phyloP scores from a whole-genome alignment of 1,139 yeast species.

The Candida pseudoviswanathii region DNA sequence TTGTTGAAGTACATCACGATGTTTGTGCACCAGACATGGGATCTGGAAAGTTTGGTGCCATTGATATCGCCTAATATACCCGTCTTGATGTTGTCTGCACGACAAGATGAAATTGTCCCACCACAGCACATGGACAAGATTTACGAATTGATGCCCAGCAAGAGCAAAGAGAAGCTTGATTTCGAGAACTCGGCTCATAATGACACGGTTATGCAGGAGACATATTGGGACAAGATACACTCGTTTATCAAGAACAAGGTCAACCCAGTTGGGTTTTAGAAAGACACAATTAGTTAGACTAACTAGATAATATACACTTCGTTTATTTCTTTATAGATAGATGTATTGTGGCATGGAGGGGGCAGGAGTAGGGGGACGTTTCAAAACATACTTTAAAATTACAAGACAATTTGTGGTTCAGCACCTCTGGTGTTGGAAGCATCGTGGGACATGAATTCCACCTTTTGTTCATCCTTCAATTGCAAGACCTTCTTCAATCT shows the following conservation, averaged over 20 bases:
- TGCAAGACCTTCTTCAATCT: conserved; percentile 80
- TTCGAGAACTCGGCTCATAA: conserved; percentile 73
- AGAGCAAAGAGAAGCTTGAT: conserved; percentile 48
- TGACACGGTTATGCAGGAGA: conserved; percentile 72
- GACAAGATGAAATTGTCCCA: conserved; percentile 88
- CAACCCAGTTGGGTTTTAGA: conserved; percentile 40
- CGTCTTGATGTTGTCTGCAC: conserved; percentile 71
- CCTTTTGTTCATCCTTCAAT: conserved; percentile 65
- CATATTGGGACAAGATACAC: conserved; percentile 72
- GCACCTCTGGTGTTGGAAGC: conserved; percentile 48
- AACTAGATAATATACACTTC: background rate
- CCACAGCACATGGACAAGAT: conserved; percentile 77
- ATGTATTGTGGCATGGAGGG: background rate
- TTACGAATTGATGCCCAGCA: conserved; percentile 49
- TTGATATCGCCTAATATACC: conserved; percentile 59
- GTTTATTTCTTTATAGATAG: conserved; percentile 1
- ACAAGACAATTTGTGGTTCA: conserved; percentile 44
- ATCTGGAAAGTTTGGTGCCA: conserved; percentile 65
- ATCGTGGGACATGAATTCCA: conserved; percentile 77
- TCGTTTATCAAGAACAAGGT: conserved; percentile 52
- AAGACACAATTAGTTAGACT: conserved; percentile 8
- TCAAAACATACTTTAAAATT: conserved; percentile 12
- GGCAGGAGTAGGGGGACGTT: background rate
- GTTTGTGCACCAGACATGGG: conserved; percentile 83
- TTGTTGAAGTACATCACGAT: conserved; percentile 55